These are phyloP conservation scores for Secale cereale DNA, from an alignment of 176 grass and related monocot genomes.

Conservation along the genomic window DNA sequence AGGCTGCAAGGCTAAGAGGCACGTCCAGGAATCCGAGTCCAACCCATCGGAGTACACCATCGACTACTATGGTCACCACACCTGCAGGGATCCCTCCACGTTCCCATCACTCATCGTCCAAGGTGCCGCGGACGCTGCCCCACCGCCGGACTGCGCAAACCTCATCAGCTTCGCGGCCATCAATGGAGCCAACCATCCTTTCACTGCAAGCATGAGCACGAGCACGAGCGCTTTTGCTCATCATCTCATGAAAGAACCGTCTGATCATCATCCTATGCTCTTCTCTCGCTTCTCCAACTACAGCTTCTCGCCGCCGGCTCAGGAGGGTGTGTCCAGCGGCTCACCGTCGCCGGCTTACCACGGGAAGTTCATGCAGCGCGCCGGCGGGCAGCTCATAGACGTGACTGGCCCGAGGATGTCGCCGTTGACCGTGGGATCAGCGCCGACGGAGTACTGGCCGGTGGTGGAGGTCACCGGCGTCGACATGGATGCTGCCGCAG, in stretches of 20 bases:
- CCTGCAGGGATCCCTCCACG: slow-evolving; percentile 56
- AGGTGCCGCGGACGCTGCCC: not conserved
- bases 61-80: slow-evolving; percentile 76
- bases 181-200: no score
- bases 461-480: not conserved
- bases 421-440: slow-evolving; percentile 33
- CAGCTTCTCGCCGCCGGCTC: not conserved
- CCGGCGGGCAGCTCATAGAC: not conserved
- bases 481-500: not conserved
- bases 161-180: slow-evolving; percentile 59
- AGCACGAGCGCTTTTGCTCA: not conserved
- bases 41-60: slow-evolving; percentile 49
- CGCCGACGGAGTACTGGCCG: slow-evolving; percentile 7
- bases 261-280: not conserved
- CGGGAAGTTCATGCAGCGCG: not conserved
- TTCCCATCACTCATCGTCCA: slow-evolving; percentile 47
- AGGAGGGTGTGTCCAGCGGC: slow-evolving; percentile 4
- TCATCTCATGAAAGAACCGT: not conserved
- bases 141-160: not conserved
- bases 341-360: not conserved
- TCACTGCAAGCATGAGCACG: not conserved
- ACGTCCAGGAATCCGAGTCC: slow-evolving; percentile 57
- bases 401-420: not conserved
- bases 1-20: slow-evolving; percentile 57
- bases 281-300: not conserved